A percentile compares a stretch with the other conserved stretches of the same genome.
Conservation (phyloP, 352 stramenopile genomes). For the Phytopythium mirpurense region DNA sequence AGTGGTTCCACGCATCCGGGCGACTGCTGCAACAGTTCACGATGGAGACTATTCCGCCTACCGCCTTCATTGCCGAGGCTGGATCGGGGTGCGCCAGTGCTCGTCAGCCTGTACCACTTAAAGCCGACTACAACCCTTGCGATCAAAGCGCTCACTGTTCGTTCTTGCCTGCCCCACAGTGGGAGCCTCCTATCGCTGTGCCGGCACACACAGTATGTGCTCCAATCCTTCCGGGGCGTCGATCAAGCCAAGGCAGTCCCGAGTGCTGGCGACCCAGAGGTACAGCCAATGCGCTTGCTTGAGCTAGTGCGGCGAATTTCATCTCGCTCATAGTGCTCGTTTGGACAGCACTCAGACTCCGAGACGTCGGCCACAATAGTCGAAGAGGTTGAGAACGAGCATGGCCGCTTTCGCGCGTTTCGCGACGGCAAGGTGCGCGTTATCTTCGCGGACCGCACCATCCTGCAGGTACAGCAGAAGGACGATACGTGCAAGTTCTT, state of each 20-base stretch:
- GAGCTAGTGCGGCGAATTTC: too few relatives aligned
- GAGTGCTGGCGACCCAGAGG: not conserved
- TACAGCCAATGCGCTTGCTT: not conserved
- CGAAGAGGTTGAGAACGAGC: constrained; percentile 37
- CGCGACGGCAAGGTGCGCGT: constrained; percentile 55
- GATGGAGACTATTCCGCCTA: constrained; percentile 46
- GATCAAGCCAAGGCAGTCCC: not conserved
- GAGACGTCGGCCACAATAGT: constrained; percentile 10
- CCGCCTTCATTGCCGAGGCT: constrained; percentile 14
- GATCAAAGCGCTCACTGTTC: too few relatives aligned
- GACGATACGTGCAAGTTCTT: constrained; percentile 42
- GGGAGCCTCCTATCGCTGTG: constrained; percentile 17
- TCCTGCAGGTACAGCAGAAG: constrained; percentile 43
- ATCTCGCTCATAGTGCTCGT: too few relatives aligned
- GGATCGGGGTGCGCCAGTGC: constrained; percentile 2
- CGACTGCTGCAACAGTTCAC: constrained; percentile 48
- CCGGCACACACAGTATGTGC: constrained; percentile 27
- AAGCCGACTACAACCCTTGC: too few relatives aligned
- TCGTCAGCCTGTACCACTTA: too few relatives aligned
- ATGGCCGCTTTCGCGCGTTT: constrained; percentile 62
- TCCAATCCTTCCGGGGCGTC: constrained; percentile 11
- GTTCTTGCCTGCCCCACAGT: constrained; percentile 1
- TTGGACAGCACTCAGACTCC: not conserved
- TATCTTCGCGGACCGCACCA: constrained; percentile 66
- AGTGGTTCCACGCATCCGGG: constrained; percentile 28